These are phyloP conservation scores for Arxiozyma bovina DNA, from an alignment of 1,139 yeast genomes.

Conservation along the genomic window DNA sequence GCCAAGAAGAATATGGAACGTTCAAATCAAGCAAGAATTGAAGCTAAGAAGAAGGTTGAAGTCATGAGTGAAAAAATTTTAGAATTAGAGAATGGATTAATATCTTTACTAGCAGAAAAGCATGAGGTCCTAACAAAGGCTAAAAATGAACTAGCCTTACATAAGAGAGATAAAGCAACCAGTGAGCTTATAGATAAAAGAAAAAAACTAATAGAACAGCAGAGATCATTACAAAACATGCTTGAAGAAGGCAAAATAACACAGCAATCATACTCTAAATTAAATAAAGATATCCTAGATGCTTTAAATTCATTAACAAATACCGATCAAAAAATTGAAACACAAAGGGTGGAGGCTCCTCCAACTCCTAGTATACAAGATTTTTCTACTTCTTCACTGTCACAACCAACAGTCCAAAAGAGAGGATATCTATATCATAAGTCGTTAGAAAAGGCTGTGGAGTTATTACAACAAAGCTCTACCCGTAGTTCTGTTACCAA, in stretches of 20 bases:
- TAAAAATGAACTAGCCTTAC: conserved; percentile 11
- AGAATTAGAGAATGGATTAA: conserved; percentile 8
- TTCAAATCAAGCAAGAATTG: conserved; percentile 11
- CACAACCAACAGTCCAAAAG: background rate
- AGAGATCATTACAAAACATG: conserved; percentile 13
- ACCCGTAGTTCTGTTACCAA: conserved; percentile 19
- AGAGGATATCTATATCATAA: conserved; percentile 14
- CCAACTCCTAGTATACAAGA: background rate
- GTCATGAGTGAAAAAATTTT: conserved; percentile 10
- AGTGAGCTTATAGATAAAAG: conserved; percentile 12
- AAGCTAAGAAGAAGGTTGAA: conserved; percentile 17
- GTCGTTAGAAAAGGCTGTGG: conserved; percentile 20
- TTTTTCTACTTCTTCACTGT: background rate
- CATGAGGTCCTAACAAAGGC: conserved; percentile 14
- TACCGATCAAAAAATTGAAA: background rate
- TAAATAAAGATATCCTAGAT: conserved; percentile 11
- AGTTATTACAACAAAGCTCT: conserved; percentile 15
- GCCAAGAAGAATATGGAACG: conserved; percentile 8
- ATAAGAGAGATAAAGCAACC: conserved; percentile 7
- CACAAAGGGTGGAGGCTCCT: background rate
- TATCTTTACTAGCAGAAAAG: conserved; percentile 11
- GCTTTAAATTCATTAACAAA: conserved; percentile 13
- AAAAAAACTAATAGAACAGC: conserved; percentile 13
- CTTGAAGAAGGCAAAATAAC: conserved; percentile 13
- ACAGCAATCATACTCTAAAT: conserved; percentile 5